Evolutionary conservation across 192 early-diverging fungal species (phyloP).

Genomic region (Coemansia sp.): DNA sequence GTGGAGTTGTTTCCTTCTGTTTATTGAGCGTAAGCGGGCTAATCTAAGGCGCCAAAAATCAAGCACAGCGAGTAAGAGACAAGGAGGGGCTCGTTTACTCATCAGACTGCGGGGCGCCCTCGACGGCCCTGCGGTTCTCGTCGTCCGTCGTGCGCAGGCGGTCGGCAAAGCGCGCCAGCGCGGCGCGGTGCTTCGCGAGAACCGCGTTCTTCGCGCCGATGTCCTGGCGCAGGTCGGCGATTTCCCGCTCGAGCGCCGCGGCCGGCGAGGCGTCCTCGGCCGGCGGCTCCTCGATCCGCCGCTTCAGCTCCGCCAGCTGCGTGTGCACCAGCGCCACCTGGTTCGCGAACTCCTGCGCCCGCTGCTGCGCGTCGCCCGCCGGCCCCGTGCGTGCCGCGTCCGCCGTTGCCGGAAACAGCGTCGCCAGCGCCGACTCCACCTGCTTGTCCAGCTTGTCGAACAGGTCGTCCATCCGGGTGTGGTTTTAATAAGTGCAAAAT

Average conservation of each 20-base stretch:
- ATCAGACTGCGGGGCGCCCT: neutral
- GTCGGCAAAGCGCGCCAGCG: conserved; percentile 9
- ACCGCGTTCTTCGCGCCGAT: conserved; percentile 28
- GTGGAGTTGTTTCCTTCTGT: no score
- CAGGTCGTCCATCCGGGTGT: conserved; percentile 22
- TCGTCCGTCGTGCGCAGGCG: conserved; percentile 11
- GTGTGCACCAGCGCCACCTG: conserved; percentile 20
- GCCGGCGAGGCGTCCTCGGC: neutral
- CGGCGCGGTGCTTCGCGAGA: conserved; percentile 27
- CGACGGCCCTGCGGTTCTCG: conserved; percentile 19
- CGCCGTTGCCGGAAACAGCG: conserved; percentile 34
- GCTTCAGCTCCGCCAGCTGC: conserved; percentile 35
- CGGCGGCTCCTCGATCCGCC: conserved; percentile 19
- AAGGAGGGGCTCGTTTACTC: neutral
- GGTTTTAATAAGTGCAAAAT: neutral
- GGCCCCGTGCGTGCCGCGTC: neutral
- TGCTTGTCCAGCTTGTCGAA: conserved; percentile 37
- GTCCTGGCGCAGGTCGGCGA: conserved; percentile 35
- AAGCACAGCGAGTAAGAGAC: no score
- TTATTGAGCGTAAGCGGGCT: no score
- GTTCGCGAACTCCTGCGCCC: conserved; percentile 39
- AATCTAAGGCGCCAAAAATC: no score
- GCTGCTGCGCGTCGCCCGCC: conserved; percentile 36
- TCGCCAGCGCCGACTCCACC: conserved; percentile 29
- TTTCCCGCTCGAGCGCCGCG: conserved; percentile 19